Base-by-base conservation (phyloP, 192 early-diverging fungal species). In the Linnemannia hyalina region DNA sequence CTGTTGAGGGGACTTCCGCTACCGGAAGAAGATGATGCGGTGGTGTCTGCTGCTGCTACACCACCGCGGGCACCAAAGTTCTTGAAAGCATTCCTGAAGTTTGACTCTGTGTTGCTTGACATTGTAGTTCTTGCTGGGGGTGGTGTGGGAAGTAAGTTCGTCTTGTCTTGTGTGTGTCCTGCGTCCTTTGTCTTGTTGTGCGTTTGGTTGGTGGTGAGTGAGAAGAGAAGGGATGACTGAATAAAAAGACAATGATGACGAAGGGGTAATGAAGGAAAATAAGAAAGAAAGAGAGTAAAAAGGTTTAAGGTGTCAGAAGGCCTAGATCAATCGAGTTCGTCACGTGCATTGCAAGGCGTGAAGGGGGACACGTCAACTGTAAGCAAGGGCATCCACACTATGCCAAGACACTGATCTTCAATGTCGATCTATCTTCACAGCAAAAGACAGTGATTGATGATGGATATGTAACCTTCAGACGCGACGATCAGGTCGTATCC, bases 21-120 rank as follows among this genome's bases (percentile, higher is more conserved):
- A 32, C 38, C 49, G 10, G 70, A 70, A 11, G 75, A 72, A 11
- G 75, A 72, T 4, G 83, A 23, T 4, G 76, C 26, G 15, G 74
- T 9, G 29, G 26, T 29, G 54, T 80, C 80, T 6, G 77, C 20
- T 0, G 82, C 78, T 18, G 80, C 63, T 36, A 82, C 77, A 47
- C 86, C 79, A 11, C 85, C 77, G 15, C 79, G 78, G 32, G 83
- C 76, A 10, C 89, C 89, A 57, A 90, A 91, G 73, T 88, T 89
- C 68, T 89, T 87, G 70, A 90, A 86, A 26, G 89, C 88, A 72
- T 90, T 88, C 49, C 89, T 77, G 74, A 90, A 91, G 44, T 85
- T 87, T 71, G 79, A 89, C 77, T 91, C 91, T 73, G 89, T 80
- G 68, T 38, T 88, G 76, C 42, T 88, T 32, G 89, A 86, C 89